Base-by-base conservation (phyloP, 805 yeast genomes). In the Candida ipomoeae region DNA sequence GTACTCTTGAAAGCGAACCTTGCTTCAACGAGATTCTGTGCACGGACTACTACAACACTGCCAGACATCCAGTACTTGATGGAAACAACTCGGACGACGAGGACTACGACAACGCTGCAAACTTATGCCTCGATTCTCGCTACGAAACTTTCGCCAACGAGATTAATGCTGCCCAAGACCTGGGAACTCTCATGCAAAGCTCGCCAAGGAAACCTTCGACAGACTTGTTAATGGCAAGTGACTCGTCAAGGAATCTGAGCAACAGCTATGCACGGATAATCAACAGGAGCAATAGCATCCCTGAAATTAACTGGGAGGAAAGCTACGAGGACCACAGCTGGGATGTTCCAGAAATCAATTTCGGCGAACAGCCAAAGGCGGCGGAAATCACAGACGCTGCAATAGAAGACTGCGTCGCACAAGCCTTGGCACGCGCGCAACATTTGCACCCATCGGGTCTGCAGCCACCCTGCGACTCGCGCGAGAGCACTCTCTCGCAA, bases 1-100 rank as follows among this genome's bases (percentile, higher is more conserved):
- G 29, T 3, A 26, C 5, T 26, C 10, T 26, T 10, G 29, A 8
- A 26, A 26, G 29, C 11, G 5, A 26, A 26, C 8, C 13, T 26
- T 8, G 29, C 11, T 8, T 26, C 11, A 26, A 15, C 8, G 14
- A 26, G 11, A 26, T 11, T 4, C 18, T 7, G 44, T 14, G 5
- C 3, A 31, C 13, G 3, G 37, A 42, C 13, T 42, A 13, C 21
- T 42, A 42, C 38, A 42, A 42, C 31, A 29, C 45, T 3, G 31
- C 20, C 31, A 21, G 45, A 13, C 39, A 44, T 17, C 46, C 46
- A 15, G 18, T 26, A 11, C 5, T 35, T n/a, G 39, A 35, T 26
- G 46, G 46, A 5, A 44, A 35, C 40, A 44, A 44, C 40, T 44
- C 40, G n/a, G 46, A 44, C 18, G 34, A 35, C 17, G 46, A 44